These are phyloP conservation scores for Ogataea ramenticola DNA, from an alignment of 805 yeast species.

Conservation along the genomic window DNA sequence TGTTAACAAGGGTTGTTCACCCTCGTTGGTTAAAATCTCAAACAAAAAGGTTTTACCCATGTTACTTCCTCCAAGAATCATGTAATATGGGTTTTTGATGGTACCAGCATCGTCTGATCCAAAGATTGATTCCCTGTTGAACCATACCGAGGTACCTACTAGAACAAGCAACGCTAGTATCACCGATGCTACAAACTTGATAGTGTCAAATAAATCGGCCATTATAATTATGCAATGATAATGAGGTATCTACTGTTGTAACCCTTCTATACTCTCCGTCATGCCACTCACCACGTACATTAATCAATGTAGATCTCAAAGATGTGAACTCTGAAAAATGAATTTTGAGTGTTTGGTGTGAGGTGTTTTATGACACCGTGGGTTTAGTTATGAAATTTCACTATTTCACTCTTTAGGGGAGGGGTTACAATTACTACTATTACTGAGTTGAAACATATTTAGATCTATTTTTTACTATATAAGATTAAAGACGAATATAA, in stretches of 20 bases:
- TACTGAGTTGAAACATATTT: too few species aligned
- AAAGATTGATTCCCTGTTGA: constrained; percentile 10
- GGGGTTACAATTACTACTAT: too few species aligned
- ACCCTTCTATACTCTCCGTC: too few species aligned
- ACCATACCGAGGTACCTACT: constrained; percentile 10
- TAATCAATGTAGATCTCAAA: too few species aligned
- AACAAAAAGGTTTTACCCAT: constrained; percentile 19
- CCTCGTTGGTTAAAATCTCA: constrained; percentile 9
- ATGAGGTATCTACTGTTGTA: not conserved
- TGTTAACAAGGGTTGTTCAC: constrained; percentile 15
- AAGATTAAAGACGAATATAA: too few species aligned
- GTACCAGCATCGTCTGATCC: not conserved
- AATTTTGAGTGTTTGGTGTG: too few species aligned
- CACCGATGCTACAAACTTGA: constrained; percentile 7
- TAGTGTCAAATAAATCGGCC: not conserved
- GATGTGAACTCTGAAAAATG: too few species aligned
- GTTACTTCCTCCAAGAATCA: constrained; percentile 15
- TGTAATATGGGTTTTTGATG: constrained; percentile 8
- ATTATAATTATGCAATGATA: not conserved
- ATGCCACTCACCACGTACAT: too few species aligned
- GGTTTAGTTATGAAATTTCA: too few species aligned
- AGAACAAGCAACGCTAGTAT: constrained; percentile 9
- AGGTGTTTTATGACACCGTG: too few species aligned
- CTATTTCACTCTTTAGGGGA: too few species aligned
- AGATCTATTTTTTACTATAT: too few species aligned